Percentiles rank a stretch among this genome's conserved stretches.
Conservation (phyloP, 108 stramenopile species). For the Skeletonema costatum region DNA sequence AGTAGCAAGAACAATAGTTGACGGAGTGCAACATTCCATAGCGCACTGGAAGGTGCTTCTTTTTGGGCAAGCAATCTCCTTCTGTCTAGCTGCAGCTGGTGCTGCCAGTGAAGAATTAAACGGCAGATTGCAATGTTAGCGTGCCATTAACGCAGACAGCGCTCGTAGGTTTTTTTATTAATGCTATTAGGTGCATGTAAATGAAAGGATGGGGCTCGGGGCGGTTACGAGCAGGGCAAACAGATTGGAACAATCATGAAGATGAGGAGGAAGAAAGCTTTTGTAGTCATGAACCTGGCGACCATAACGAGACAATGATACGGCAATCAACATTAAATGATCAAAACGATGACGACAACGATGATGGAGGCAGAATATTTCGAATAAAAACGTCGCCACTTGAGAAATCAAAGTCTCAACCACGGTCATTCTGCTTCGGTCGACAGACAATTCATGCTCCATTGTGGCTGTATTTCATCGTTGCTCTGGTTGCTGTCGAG, state of each 20-base stretch:
- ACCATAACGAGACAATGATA: slow-evolving; percentile 9
- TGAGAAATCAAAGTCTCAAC: slow-evolving; percentile 11
- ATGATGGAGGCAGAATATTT: neutral
- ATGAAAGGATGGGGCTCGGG: neutral
- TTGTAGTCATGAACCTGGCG: slow-evolving; percentile 4
- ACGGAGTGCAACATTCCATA: slow-evolving; percentile 36
- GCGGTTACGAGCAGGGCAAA: slow-evolving; percentile 21
- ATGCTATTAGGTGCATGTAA: slow-evolving; percentile 18
- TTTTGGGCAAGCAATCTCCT: slow-evolving; percentile 32
- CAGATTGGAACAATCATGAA: neutral
- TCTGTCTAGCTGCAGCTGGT: slow-evolving; percentile 28
- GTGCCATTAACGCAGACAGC: slow-evolving; percentile 66
- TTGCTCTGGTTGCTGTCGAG: slow-evolving; percentile 89
- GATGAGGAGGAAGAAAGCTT: slow-evolving; percentile 18
- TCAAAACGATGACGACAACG: neutral
- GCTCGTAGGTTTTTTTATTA: slow-evolving; percentile 51
- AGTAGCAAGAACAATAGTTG: slow-evolving; percentile 27
- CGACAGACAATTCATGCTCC: slow-evolving; percentile 49
- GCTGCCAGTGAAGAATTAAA: slow-evolving; percentile 27
- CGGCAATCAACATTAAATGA: slow-evolving; percentile 19
- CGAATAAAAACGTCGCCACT: neutral
- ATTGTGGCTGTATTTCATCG: slow-evolving; percentile 52
- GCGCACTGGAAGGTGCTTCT: slow-evolving; percentile 48
- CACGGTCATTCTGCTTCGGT: slow-evolving; percentile 23
- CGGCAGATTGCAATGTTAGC: slow-evolving; percentile 58